Evolutionary conservation across 257 asterid genomes (phyloP).

Genomic region (Verbena officinalis): DNA sequence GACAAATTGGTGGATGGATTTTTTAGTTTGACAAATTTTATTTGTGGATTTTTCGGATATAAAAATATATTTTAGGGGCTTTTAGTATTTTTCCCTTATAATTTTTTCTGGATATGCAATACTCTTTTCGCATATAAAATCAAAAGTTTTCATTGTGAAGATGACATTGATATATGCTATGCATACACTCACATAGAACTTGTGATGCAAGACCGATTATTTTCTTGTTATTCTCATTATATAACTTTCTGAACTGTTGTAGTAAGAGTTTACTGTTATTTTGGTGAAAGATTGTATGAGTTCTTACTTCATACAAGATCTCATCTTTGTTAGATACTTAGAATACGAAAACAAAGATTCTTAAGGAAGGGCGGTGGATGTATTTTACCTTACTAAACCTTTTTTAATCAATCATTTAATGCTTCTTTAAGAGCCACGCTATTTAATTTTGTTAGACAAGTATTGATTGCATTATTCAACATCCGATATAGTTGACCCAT

Average conservation of each 20-base stretch:
- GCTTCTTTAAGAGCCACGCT: neutral
- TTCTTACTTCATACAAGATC: neutral
- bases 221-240: neutral
- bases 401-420: neutral
- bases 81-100: too few species aligned
- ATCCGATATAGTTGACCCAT: conserved; percentile 3
- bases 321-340: neutral
- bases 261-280: neutral
- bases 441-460: neutral
- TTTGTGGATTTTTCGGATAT: too few species aligned
- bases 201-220: neutral
- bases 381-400: too few species aligned
- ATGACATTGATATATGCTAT: neutral
- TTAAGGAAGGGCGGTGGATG: neutral
- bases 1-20: too few species aligned
- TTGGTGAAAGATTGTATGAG: neutral
- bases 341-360: neutral
- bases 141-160: conserved; percentile 1
- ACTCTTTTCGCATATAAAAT: neutral
- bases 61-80: too few species aligned
- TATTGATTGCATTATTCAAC: conserved; percentile 1
- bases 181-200: neutral
- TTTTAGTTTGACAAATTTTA: too few species aligned
- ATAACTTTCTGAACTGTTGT: neutral
- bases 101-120: too few species aligned